Percentiles rank a stretch among this genome's conserved stretches.
Evolutionary conservation across 2,329 filamentous ascomycete genomes (phyloP).

Genomic region (Talaromyces sp.): DNA sequence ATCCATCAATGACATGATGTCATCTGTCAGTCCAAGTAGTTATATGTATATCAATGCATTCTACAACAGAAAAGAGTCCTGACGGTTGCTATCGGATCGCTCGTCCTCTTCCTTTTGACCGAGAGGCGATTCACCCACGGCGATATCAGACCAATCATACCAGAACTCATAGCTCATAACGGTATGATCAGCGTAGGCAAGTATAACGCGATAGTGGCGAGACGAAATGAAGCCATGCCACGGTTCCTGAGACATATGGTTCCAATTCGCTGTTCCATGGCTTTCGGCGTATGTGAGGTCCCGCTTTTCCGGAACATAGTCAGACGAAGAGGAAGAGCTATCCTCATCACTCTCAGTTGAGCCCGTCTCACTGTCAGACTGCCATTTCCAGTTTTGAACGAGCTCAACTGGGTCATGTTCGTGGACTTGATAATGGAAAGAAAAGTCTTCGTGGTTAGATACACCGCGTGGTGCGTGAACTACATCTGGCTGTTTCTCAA

Average conservation of each 20-base stretch:
- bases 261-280: conserved; percentile 29
- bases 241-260: conserved; percentile 29
- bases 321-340: not conserved
- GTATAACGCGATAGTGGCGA: conserved; percentile 48
- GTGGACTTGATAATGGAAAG: conserved; percentile 20
- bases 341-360: not conserved
- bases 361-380: not conserved
- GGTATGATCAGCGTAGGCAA: conserved; percentile 54
- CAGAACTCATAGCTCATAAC: conserved; percentile 57
- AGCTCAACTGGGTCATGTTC: not conserved
- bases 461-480: conserved; percentile 27
- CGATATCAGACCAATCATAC: conserved; percentile 33
- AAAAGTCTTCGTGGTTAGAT: conserved; percentile 17
- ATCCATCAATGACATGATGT: too few species aligned
- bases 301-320: not conserved
- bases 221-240: conserved; percentile 40
- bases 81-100: not conserved
- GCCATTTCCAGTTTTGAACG: not conserved
- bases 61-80: not conserved
- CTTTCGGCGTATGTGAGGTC: conserved; percentile 29
- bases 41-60: not conserved
- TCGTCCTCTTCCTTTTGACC: not conserved
- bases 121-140: conserved; percentile 7
- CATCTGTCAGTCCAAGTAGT: not conserved
- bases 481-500: conserved; percentile 34